phyloP scores from a whole-genome alignment of 805 yeast genomes.

The Metschnikowia vanudenii region DNA sequence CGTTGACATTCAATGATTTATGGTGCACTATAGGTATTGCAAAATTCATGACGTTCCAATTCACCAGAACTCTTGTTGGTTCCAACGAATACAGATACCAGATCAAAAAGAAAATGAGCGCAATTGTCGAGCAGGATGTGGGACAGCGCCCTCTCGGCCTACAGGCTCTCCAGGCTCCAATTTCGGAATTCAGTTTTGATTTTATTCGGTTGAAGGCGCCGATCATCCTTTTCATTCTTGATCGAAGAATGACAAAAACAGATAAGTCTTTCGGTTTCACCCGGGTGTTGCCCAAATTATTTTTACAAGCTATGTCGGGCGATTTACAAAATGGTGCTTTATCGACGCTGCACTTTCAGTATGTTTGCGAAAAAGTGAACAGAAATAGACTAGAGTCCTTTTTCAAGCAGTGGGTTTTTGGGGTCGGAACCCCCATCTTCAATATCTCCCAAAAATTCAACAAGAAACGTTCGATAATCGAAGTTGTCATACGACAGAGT shows the following conservation, averaged over 20 bases:
- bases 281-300: slow-evolving; percentile 86
- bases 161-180: slow-evolving; percentile 65
- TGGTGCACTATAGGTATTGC: slow-evolving; percentile 92
- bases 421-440: slow-evolving; percentile 85
- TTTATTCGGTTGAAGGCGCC: slow-evolving; percentile 84
- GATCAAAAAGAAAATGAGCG: slow-evolving; percentile 62
- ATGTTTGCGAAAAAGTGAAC: slow-evolving; percentile 92
- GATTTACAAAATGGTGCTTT: slow-evolving; percentile 77
- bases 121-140: slow-evolving; percentile 69
- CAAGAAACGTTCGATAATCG: slow-evolving; percentile 89
- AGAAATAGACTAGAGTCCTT: slow-evolving; percentile 78
- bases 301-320: slow-evolving; percentile 93
- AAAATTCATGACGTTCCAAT: slow-evolving; percentile 75
- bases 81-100: slow-evolving; percentile 74
- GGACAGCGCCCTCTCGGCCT: slow-evolving; percentile 79
- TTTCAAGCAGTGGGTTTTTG: slow-evolving; percentile 91
- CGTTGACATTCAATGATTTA: slow-evolving; percentile 70
- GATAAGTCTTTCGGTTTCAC: slow-evolving; percentile 91
- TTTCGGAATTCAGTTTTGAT: slow-evolving; percentile 56
- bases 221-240: slow-evolving; percentile 76
- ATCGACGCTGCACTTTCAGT: slow-evolving; percentile 82
- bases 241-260: slow-evolving; percentile 91
- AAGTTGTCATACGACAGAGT: slow-evolving; percentile 89
- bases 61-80: slow-evolving; percentile 73
- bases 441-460: slow-evolving; percentile 89